phyloP scores from a whole-genome alignment of 108 stramenopile species.

The Cyclotella sp. region DNA sequence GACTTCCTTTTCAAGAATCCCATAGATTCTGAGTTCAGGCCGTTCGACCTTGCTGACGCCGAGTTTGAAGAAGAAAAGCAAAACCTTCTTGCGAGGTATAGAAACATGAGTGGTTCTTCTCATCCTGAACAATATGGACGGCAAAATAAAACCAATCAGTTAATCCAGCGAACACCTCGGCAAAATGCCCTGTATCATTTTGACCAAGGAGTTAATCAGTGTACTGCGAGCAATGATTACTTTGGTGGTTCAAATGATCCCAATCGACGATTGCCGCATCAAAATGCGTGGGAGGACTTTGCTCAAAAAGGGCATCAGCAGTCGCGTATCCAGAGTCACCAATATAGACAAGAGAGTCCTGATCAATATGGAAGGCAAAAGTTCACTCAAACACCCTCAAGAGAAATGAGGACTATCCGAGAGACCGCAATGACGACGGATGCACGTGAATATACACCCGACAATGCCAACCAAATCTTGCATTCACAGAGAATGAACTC shows the following conservation, averaged over 20 bases:
- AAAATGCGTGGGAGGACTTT: too few relatives aligned
- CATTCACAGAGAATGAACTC: not conserved
- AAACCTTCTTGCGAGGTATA: slow-evolving; percentile 38
- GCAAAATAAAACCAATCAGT: not conserved
- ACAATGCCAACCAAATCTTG: not conserved
- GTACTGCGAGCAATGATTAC: too few relatives aligned
- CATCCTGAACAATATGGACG: not conserved
- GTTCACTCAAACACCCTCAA: not conserved
- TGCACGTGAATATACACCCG: slow-evolving; percentile 14
- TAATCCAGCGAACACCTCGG: not conserved
- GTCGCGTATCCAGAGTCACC: not conserved
- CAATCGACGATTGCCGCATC: too few relatives aligned
- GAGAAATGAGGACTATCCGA: not conserved
- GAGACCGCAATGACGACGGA: not conserved
- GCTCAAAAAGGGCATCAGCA: not conserved
- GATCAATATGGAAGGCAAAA: slow-evolving; percentile 20
- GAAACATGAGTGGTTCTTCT: not conserved
- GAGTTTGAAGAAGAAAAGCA: slow-evolving; percentile 42
- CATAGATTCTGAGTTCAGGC: slow-evolving; percentile 42
- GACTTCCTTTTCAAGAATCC: slow-evolving; percentile 45
- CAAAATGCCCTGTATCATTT: too few relatives aligned
- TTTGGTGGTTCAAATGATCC: too few relatives aligned
- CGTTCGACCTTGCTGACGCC: slow-evolving; percentile 37
- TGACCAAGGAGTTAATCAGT: too few relatives aligned
- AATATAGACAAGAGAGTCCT: not conserved